Evolutionary conservation across 2,329 filamentous ascomycete genomes (phyloP), one percentile per base, ranked within the genome.

Genomic region (Neonectria ditissima): DNA sequence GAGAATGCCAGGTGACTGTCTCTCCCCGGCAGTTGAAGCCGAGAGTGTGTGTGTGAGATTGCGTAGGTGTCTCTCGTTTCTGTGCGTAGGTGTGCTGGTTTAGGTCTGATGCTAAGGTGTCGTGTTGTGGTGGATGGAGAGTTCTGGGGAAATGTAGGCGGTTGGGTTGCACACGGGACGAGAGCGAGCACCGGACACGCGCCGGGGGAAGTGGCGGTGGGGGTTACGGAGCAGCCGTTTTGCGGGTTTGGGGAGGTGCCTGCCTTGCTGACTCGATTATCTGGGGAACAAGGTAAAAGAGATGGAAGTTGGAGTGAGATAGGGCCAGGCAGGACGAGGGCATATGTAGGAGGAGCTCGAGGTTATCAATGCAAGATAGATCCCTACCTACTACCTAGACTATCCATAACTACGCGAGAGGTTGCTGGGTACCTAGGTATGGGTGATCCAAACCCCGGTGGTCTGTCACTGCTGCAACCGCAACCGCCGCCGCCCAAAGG

Each of bases 41-140:
- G 47, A 50, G 47, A 32, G n/a, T 14, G 47, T 32, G 45, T 48
- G 47, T 32, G 26, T 14, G 28, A 50, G 24, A 10, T 20, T 32
- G 28, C n/a, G 47, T 30, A 37, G 14, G 26, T 50, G 47, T 32
- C 14, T 50, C n/a, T 50, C 14, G n/a, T 50, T 9, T 50, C n/a
- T 50, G 26, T 47, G 22, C 14, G 24, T 32, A 50, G 28, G 47
- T 50, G 47, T 22, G 28, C 32, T n/a, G 47, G 22, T 20, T n/a
- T 32, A 50, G 47, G 47, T 50, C 30, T 34, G 26, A 22, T 20
- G 37, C n/a, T 41, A 9, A 41, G 16, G 37, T 41, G 37, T 41
- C n/a, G 28, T 32, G 47, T 50, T 18, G 47, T 50, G 18, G 47
- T 50, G 47, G 26, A 50, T 50, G 28, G 47, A 50, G 45, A 48